phyloP scores from a whole-genome alignment of 305 asterid genomes.

The Galium porrigens region DNA sequence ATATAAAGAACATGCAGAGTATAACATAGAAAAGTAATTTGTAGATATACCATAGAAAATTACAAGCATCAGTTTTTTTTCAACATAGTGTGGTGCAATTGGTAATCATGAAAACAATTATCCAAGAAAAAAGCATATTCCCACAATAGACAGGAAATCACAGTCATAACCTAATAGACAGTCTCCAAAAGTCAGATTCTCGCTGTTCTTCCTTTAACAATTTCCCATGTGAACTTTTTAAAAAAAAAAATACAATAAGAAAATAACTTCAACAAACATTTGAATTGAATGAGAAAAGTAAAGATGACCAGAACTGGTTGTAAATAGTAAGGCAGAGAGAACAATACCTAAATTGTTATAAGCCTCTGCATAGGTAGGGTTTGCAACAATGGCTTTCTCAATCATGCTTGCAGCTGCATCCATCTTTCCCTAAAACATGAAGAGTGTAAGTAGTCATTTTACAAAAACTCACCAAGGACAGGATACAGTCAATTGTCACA shows the following conservation, averaged over 20 bases:
- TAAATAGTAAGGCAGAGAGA: neutral
- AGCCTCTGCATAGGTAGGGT: slow-evolving; percentile 98
- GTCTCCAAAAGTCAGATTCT: neutral
- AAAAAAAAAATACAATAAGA: neutral
- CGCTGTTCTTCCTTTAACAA: neutral
- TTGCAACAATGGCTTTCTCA: slow-evolving; percentile 92
- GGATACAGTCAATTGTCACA: slow-evolving; percentile 13
- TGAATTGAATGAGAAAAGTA: neutral
- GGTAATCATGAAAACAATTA: neutral
- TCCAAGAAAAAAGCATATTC: neutral
- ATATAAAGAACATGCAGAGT: neutral
- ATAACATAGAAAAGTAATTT: neutral
- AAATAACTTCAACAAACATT: neutral
- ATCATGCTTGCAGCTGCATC: slow-evolving; percentile 97
- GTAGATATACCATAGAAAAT: neutral
- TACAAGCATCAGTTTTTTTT: slow-evolving; percentile 2
- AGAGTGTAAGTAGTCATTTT: slow-evolving; percentile 6
- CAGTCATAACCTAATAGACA: neutral
- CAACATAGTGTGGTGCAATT: neutral
- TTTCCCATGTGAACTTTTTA: no score
- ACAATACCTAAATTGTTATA: slow-evolving; percentile 79
- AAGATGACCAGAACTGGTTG: neutral
- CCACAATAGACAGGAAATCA: neutral
- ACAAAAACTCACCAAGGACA: slow-evolving; percentile 2
- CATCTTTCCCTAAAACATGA: slow-evolving; percentile 74